Base-by-base conservation (phyloP, 768 basidiomycete species). In the Xerocomellus dryophilus region DNA sequence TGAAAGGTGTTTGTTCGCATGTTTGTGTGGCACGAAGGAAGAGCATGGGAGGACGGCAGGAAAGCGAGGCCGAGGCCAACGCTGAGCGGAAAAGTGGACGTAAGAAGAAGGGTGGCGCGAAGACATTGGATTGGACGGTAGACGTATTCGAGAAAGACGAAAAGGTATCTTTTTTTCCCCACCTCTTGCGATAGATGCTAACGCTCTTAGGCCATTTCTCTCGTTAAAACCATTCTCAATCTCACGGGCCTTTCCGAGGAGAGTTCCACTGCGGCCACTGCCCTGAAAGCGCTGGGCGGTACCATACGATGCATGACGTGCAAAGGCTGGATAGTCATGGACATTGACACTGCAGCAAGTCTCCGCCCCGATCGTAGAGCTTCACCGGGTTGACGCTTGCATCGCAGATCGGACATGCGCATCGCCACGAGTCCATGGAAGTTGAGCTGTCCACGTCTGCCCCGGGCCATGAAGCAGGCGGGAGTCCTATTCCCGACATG, bases 341-440 rank as follows among this genome's bases (percentile, higher is more conserved):
- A 74, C 49, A 72, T 76, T 35, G 60, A 68, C 6, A 74, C 63
- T 46, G 69, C 85, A 31, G 86, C 83, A 60, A 49, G 80, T 59
- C 20, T 3, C 21, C 18, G 20, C 23, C 12, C 17, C 18, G 21
- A 14, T 21, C 20, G 14, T n/a, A n/a, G 10, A 4, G 20, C 32
- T 5, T 34, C 17, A 1, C 15, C 12, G 2, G 20, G 18, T 10
- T 52, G 47, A 62, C 32, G 4, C 2, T 11, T 43, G 4, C 25
- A 25, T 42, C n/a, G n/a, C 62, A 88, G 86, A 68, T 79, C 32
- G 81, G 81, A 0, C 86, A 88, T 64, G 78, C 77, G 39, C 81
- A 83, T 56, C 78, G 86, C n/a, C 86, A 88, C 57, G 76, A 81
- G 0, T 61, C 69, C 8, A 81, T 81, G 77, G 43, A 72, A 18